Evolutionary conservation across 2,329 filamentous ascomycete species (phyloP).

Genomic region (Coniochaeta prunicola): DNA sequence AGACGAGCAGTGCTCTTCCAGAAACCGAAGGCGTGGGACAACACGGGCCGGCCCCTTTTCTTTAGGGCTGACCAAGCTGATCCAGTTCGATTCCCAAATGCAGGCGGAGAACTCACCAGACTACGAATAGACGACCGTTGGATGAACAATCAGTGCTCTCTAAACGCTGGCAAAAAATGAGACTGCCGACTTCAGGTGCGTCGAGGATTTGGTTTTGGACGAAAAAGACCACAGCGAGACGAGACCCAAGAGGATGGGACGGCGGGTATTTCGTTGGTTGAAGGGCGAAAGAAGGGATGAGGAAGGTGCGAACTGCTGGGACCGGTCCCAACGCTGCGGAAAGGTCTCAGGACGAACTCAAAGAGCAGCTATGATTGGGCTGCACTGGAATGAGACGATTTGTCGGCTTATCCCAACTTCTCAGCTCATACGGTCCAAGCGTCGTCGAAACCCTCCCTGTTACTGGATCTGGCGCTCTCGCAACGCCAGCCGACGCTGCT

Average conservation of each 20-base stretch:
- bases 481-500: conserved; percentile 2
- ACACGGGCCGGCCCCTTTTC: not conserved
- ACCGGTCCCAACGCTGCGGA: conserved; percentile 1
- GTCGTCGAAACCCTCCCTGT: not conserved
- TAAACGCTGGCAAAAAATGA: not conserved
- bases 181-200: not conserved
- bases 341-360: not conserved
- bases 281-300: conserved; percentile 1
- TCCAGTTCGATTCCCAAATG: not conserved
- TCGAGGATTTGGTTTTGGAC: not conserved
- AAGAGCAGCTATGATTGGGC: not conserved
- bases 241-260: not conserved
- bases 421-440: not conserved
- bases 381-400: not conserved
- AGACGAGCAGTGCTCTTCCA: not conserved
- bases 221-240: not conserved
- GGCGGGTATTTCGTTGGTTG: not conserved
- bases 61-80: not conserved
- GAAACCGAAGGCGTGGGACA: not conserved
- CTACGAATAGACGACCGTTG: too few species aligned
- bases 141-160: not conserved
- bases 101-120: not conserved
- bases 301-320: not conserved
- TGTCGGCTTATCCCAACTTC: not conserved
- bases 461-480: not conserved